A percentile compares a stretch with the other conserved stretches of the same genome.
Evolutionary conservation across 2,329 filamentous ascomycete species (phyloP).

Genomic region (Juglanconis oblonga): DNA sequence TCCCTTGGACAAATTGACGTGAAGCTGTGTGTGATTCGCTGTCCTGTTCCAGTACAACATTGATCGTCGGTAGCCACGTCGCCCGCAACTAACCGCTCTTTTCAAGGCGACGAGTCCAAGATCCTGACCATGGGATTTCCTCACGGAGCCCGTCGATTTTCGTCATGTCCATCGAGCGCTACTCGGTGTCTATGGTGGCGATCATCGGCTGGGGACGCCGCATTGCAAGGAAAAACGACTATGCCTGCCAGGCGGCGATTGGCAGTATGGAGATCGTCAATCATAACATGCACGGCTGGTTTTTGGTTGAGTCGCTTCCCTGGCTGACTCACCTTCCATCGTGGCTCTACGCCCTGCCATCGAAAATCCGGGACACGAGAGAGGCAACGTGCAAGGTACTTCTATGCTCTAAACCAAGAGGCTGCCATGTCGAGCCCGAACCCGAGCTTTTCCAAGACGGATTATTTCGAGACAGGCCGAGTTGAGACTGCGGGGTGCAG

Average conservation of each 20-base stretch:
- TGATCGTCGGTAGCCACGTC: conserved; percentile 6
- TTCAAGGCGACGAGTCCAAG: conserved; percentile 11
- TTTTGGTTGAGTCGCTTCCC: conserved; percentile 2
- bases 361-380: no score
- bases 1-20: no score
- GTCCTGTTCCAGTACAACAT: background rate
- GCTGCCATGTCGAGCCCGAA: background rate
- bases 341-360: conserved; percentile 2
- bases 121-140: conserved; percentile 2
- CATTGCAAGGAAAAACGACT: conserved; percentile 3
- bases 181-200: conserved; percentile 3
- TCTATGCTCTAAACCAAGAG: conserved; percentile 3
- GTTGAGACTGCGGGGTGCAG: background rate
- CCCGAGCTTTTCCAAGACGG: conserved; percentile 3
- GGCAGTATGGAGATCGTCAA: conserved; percentile 2
- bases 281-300: conserved; percentile 1
- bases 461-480: background rate
- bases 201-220: conserved; percentile 10
- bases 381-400: background rate
- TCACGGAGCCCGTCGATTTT: conserved; percentile 1
- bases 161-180: conserved; percentile 7
- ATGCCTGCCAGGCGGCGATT: conserved; percentile 2
- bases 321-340: conserved; percentile 1
- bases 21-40: background rate
- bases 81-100: conserved; percentile 1